A percentile compares a stretch with the other conserved stretches of the same genome.
phyloP scores from a whole-genome alignment of 1,284 basidiomycete species.

The Heliocybe sulcata region DNA sequence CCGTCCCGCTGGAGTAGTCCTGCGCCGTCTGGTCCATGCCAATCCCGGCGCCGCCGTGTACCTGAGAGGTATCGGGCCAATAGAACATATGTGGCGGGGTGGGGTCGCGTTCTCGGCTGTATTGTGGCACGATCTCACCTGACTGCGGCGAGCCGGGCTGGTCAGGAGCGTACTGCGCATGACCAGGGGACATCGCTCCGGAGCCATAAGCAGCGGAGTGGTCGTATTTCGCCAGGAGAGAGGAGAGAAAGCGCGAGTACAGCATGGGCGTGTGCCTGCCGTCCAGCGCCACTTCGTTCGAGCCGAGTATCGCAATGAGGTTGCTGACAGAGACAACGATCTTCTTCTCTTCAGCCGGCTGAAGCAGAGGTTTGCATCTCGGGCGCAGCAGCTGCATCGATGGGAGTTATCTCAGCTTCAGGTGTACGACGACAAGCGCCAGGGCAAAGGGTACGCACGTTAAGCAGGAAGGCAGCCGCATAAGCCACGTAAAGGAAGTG shows the following conservation, averaged over 20 bases:
- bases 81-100: background rate
- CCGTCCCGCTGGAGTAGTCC: background rate
- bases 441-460: constrained; percentile 27
- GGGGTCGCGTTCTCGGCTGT: background rate
- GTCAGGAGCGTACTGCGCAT: background rate
- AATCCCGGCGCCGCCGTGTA: too few species aligned
- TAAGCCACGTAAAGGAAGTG: constrained; percentile 50
- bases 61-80: background rate
- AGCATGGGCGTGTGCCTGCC: background rate
- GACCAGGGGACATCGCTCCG: background rate
- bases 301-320: constrained; percentile 39
- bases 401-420: background rate
- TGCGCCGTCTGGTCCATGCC: background rate
- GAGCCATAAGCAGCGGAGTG: background rate
- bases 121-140: background rate
- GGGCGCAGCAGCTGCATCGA: constrained; percentile 39
- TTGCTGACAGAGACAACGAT: constrained; percentile 34
- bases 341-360: constrained; percentile 26
- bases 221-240: background rate
- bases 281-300: constrained; percentile 19
- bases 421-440: background rate
- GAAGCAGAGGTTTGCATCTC: constrained; percentile 34
- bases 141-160: background rate
- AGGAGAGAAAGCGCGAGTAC: constrained; percentile 1
- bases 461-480: constrained; percentile 51